Evolutionary conservation across 2,329 filamentous ascomycete genomes (phyloP).

Genomic region (Fusarium dlaminii): DNA sequence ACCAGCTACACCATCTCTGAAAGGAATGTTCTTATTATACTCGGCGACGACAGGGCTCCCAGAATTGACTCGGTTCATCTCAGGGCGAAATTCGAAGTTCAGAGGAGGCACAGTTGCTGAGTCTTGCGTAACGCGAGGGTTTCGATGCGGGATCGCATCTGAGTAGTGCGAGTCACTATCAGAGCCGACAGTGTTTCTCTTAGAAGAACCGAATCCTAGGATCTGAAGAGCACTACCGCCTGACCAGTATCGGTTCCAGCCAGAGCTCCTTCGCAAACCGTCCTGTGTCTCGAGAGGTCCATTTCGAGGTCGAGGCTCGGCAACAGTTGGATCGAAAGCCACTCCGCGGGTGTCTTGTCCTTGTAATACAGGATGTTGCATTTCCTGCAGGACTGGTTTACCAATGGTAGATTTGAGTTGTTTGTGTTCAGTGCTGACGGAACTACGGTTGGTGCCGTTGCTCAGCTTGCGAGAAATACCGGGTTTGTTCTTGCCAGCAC

Average conservation of each 20-base stretch:
- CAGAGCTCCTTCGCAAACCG: conserved; percentile 69
- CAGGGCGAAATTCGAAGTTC: conserved; percentile 69
- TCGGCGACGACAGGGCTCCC: conserved; percentile 76
- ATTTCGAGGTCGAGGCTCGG: conserved; percentile 50
- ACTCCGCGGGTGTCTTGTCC: conserved; percentile 55
- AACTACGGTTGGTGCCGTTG: conserved; percentile 61
- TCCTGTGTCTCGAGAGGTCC: conserved; percentile 51
- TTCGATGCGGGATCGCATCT: conserved; percentile 36
- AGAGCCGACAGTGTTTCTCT: conserved; percentile 62
- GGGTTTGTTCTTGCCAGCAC: conserved; percentile 56
- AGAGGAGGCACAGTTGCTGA: conserved; percentile 77
- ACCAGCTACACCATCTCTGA: conserved; percentile 67
- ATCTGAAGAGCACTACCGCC: conserved; percentile 75
- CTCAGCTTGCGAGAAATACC: conserved; percentile 63
- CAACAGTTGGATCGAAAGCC: conserved; percentile 49
- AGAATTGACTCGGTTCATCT: conserved; percentile 72
- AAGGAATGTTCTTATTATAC: conserved; percentile 59
- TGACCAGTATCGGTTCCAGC: conserved; percentile 83
- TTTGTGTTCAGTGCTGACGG: conserved; percentile 66
- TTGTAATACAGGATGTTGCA: conserved; percentile 46
- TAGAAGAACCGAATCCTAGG: conserved; percentile 64
- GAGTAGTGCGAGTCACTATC: conserved; percentile 68
- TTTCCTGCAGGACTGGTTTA: conserved; percentile 65
- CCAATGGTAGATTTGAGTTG: conserved; percentile 71
- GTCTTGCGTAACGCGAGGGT: conserved; percentile 65